Evolutionary conservation across 495 filamentous ascomycete genomes (phyloP).

Genomic region (Entonaema liquescens): DNA sequence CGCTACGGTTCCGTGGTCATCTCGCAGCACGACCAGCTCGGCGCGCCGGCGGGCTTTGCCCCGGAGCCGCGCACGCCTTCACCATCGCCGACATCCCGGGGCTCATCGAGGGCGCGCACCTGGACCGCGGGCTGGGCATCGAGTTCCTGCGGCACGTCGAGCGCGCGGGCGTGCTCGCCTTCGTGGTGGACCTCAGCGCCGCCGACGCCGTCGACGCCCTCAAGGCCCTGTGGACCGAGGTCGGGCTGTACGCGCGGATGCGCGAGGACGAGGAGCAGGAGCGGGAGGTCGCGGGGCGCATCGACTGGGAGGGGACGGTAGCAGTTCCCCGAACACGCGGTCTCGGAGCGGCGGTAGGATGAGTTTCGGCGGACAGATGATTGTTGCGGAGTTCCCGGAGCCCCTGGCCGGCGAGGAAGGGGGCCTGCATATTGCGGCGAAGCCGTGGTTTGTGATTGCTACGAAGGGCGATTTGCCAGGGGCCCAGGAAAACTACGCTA

Average conservation of each 20-base stretch:
- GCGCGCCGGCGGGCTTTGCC: slow-evolving; percentile 10
- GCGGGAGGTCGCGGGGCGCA: slow-evolving; percentile 55
- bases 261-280: slow-evolving; percentile 66
- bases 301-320: slow-evolving; percentile 52
- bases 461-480: slow-evolving; percentile 89
- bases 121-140: slow-evolving; percentile 90
- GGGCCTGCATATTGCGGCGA: slow-evolving; percentile 74
- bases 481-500: slow-evolving; percentile 78
- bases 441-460: slow-evolving; percentile 97
- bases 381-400: slow-evolving; percentile 48
- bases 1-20: slow-evolving; percentile 40
- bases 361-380: slow-evolving; percentile 37
- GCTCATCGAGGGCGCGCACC: slow-evolving; percentile 86
- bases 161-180: slow-evolving; percentile 88
- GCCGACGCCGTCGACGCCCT: slow-evolving; percentile 81
- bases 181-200: slow-evolving; percentile 86
- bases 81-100: slow-evolving; percentile 97
- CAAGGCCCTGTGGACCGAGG: slow-evolving; percentile 85
- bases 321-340: not conserved
- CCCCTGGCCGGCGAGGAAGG: slow-evolving; percentile 39
- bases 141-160: slow-evolving; percentile 95
- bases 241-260: slow-evolving; percentile 83
- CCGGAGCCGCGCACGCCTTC: slow-evolving; percentile 71
- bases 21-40: slow-evolving; percentile 19
- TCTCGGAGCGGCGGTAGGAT: not conserved